Evolutionary conservation across 106 monocot species (phyloP).

Genomic region (Phalaenopsis equestris): DNA sequence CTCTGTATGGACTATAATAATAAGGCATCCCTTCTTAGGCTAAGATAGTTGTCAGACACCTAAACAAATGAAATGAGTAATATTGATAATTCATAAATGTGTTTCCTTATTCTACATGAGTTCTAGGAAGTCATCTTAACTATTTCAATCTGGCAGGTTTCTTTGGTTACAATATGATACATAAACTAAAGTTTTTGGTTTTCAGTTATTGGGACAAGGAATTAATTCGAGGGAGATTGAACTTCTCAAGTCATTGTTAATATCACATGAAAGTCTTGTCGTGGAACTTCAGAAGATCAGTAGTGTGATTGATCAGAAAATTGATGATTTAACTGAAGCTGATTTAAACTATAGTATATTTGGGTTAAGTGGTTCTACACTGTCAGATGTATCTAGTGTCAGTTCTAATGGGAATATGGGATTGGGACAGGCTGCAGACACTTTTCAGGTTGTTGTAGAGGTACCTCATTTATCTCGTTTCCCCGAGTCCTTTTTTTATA

Average conservation of each 20-base stretch:
- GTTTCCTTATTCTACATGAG: background rate
- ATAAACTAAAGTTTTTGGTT: background rate
- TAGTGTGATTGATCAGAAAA: slow-evolving; percentile 39
- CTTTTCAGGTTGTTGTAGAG: slow-evolving; percentile 55
- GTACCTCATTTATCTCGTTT: slow-evolving; percentile 17
- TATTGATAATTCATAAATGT: background rate
- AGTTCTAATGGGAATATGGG: slow-evolving; percentile 31
- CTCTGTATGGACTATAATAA: background rate
- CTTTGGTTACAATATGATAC: background rate
- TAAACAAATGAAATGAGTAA: background rate
- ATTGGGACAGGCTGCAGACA: slow-evolving; percentile 38
- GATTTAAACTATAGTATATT: slow-evolving; percentile 52
- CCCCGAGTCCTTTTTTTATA: background rate
- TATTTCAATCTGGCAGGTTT: background rate
- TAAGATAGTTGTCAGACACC: background rate
- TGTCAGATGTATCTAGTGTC: slow-evolving; percentile 16
- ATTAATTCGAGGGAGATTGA: slow-evolving; percentile 46
- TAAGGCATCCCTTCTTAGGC: background rate
- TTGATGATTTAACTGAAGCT: slow-evolving; percentile 56
- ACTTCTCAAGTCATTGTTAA: slow-evolving; percentile 57
- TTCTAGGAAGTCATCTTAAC: background rate
- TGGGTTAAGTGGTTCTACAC: slow-evolving; percentile 27
- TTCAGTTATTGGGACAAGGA: slow-evolving; percentile 42
- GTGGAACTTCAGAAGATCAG: slow-evolving; percentile 67
- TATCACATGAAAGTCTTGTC: slow-evolving; percentile 54